Evolutionary conservation across 192 early-diverging fungal species (phyloP).

Genomic region (Umbelopsis sp.): DNA sequence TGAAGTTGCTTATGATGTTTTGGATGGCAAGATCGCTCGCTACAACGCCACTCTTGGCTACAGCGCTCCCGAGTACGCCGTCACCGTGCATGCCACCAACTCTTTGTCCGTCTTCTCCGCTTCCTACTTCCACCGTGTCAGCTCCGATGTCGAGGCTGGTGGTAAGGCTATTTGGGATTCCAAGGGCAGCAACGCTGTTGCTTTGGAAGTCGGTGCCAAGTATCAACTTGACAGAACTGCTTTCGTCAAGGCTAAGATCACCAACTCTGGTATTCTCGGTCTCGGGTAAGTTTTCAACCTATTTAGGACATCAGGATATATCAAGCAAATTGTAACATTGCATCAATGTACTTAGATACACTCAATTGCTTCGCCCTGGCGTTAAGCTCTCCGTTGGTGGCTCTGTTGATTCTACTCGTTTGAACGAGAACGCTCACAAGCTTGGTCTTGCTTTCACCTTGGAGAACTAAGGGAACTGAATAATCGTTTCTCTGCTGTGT

Average conservation of each 20-base stretch:
- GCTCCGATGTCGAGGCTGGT: constrained; percentile 89
- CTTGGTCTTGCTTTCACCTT: constrained; percentile 89
- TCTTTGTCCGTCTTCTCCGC: constrained; percentile 87
- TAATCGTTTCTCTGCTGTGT: not conserved
- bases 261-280: constrained; percentile 85
- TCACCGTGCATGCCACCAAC: constrained; percentile 91
- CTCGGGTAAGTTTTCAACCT: constrained; percentile 52
- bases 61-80: constrained; percentile 83
- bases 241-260: constrained; percentile 89
- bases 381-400: constrained; percentile 94
- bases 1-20: constrained; percentile 93
- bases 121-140: constrained; percentile 97
- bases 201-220: constrained; percentile 94
- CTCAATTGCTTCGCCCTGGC: constrained; percentile 88
- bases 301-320: too few relatives aligned
- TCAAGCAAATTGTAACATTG: not conserved
- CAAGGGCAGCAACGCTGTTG: constrained; percentile 70
- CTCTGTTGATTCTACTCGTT: constrained; percentile 90
- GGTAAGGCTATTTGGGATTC: constrained; percentile 92
- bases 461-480: constrained; percentile 72
- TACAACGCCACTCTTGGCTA: constrained; percentile 91
- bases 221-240: constrained; percentile 86
- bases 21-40: constrained; percentile 81
- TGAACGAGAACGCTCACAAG: constrained; percentile 94
- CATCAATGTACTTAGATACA: constrained; percentile 54